phyloP scores from a whole-genome alignment of 2,329 filamentous ascomycete species.

The Sporothrix phasma region DNA sequence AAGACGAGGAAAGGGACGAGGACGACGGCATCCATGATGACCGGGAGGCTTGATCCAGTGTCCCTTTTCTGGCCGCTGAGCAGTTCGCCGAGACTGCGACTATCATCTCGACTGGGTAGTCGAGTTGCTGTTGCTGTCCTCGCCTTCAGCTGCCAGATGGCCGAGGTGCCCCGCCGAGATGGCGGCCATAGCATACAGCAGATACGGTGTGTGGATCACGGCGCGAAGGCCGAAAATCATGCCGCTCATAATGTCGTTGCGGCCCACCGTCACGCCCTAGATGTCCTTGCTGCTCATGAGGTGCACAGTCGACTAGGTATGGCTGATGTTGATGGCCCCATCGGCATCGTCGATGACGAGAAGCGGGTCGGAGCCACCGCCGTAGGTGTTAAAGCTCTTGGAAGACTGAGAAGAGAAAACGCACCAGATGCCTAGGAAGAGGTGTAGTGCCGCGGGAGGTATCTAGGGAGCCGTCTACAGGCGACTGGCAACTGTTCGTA shows the following conservation, averaged over 20 bases:
- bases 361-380: not conserved
- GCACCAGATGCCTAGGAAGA: not conserved
- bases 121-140: not conserved
- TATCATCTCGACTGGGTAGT: too few relatives aligned
- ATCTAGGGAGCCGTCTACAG: not conserved
- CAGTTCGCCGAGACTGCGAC: not conserved
- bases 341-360: conserved; percentile 11
- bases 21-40: not conserved
- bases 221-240: conserved; percentile 20
- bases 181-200: conserved; percentile 29
- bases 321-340: conserved; percentile 24
- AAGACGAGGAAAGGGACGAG: not conserved
- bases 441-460: not conserved
- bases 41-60: not conserved
- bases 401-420: not conserved
- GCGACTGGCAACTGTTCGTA: conserved; percentile 3
- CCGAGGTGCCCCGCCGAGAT: conserved; percentile 29
- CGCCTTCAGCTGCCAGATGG: not conserved
- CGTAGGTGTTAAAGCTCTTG: not conserved
- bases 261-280: conserved; percentile 22
- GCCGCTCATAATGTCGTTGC: conserved; percentile 16
- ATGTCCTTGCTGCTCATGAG: conserved; percentile 21
- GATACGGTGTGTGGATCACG: conserved; percentile 25
- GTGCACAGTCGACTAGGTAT: conserved; percentile 29
- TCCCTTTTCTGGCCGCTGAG: not conserved